Base-by-base conservation (phyloP, 257 asterid species). In the Orobanche coerulescens region DNA sequence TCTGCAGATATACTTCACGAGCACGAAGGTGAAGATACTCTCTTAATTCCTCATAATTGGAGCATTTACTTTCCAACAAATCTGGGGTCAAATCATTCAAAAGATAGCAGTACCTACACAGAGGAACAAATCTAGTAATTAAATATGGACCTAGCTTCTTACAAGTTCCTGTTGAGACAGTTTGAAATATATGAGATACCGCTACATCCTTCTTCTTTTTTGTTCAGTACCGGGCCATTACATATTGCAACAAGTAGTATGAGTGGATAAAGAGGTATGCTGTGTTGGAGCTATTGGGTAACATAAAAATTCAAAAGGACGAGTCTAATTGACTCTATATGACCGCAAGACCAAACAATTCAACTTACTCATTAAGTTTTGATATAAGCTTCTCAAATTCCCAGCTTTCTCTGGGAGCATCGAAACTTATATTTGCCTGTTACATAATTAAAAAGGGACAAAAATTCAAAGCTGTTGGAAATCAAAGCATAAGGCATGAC, bases 381-480 rank as follows among this genome's bases (percentile, higher is more conserved):
- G 94, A 81, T 61, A 79, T 69, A 61, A 93, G 98, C 81, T 86
- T 93, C 74, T 78, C 94, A 44, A 82, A 82, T 67, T 93, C 95
- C 97, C 98, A 93, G 82, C 80, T 86, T 72, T 89, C 97, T 69
- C 81, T 81, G 62, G 92, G 94, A 80, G 96, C 76, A 76, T 81
- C 94, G 68, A 83, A 56, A 58, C 86, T 94, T 61, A 93, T 65
- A 76, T 93, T 93, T 71, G 98, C 98, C 98, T 93, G 65, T 71
- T 40, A 61, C 58, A 73, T 61, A 9, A 65, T 61, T 53, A 33
- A 61, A 36, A 64, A 47, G 24, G 28, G n/a, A 47, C 15, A 64
- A 44, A 12, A 56, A 39, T 64, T 22, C 22, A 64, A 20, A 20
- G 40, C 40, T 34, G 71, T 58, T 16, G 68, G 55, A 52, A 39